phyloP scores from a whole-genome alignment of 768 basidiomycete species.

The Xerocomus brunneocitrinus region DNA sequence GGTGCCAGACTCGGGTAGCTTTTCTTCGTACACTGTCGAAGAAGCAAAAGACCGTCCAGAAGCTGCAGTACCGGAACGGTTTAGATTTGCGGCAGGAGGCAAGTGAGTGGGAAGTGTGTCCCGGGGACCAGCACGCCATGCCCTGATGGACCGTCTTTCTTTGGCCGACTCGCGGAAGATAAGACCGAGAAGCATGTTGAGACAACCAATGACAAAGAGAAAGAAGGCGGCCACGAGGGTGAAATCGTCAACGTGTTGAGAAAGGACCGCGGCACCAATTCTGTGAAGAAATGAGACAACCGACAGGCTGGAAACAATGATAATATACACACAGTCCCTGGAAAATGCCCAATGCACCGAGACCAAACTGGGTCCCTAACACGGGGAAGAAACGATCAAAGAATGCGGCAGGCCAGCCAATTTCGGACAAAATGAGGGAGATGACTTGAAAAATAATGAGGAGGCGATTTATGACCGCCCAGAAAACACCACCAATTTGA shows the following conservation, averaged over 20 bases:
- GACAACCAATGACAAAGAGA: constrained; percentile 85
- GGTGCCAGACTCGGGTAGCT: constrained; percentile 22
- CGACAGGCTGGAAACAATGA: neutral
- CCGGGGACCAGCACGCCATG: constrained; percentile 55
- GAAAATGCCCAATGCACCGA: constrained; percentile 83
- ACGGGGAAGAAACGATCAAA: constrained; percentile 86
- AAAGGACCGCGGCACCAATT: constrained; percentile 67
- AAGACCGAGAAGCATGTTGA: constrained; percentile 77
- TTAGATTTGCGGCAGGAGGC: constrained; percentile 18
- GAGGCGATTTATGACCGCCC: constrained; percentile 84
- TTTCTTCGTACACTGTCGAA: constrained; percentile 31
- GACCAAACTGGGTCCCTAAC: constrained; percentile 76
- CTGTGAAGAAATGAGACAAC: constrained; percentile 30
- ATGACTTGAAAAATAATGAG: constrained; percentile 84
- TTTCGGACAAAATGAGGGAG: constrained; percentile 75
- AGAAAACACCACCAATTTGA: constrained; percentile 87
- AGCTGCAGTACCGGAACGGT: constrained; percentile 20
- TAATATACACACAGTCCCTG: constrained; percentile 65
- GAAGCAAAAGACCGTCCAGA: constrained; percentile 24
- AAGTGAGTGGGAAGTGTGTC: constrained; percentile 48
- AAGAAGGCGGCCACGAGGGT: constrained; percentile 89
- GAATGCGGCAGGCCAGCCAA: constrained; percentile 74
- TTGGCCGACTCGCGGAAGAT: constrained; percentile 65
- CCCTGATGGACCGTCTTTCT: constrained; percentile 55
- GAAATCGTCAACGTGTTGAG: constrained; percentile 81